phyloP scores from a whole-genome alignment of 1,284 basidiomycete species.

The Ustilago nuda region DNA sequence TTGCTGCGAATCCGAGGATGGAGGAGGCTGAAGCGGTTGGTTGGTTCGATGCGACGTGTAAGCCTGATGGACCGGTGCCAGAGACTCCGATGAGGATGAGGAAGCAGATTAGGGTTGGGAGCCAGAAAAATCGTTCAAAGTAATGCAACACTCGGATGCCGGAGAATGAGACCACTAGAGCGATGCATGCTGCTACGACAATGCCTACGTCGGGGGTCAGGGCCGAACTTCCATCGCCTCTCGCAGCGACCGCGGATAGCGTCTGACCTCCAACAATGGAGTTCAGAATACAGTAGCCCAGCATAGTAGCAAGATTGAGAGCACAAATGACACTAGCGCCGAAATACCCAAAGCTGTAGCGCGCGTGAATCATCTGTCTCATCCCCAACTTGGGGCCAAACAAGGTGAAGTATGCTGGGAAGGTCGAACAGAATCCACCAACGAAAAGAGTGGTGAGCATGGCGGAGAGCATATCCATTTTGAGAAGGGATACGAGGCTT shows the following conservation, averaged over 20 bases:
- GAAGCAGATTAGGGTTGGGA: conserved; percentile 80
- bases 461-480: conserved; percentile 73
- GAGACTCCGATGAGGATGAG: conserved; percentile 74
- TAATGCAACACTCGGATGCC: conserved; percentile 80
- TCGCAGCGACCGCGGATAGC: conserved; percentile 70
- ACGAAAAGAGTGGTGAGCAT: conserved; percentile 69
- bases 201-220: conserved; percentile 79
- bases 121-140: conserved; percentile 79
- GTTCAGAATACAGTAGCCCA: conserved; percentile 75
- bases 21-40: conserved; percentile 71
- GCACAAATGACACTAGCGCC: conserved; percentile 75
- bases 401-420: conserved; percentile 55
- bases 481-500: conserved; percentile 73
- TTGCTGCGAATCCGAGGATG: conserved; percentile 74
- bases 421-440: conserved; percentile 67
- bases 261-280: conserved; percentile 72
- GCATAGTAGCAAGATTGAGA: conserved; percentile 52
- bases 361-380: conserved; percentile 74
- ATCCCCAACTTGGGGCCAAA: conserved; percentile 77
- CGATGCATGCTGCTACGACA: conserved; percentile 82
- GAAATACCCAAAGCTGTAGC: conserved; percentile 75
- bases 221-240: conserved; percentile 17
- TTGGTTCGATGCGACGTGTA: conserved; percentile 72
- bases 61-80: conserved; percentile 73
- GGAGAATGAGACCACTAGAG: conserved; percentile 82